Evolutionary conservation across 805 yeast genomes (phyloP).

Genomic region (Saturnispora serradocipensis): DNA sequence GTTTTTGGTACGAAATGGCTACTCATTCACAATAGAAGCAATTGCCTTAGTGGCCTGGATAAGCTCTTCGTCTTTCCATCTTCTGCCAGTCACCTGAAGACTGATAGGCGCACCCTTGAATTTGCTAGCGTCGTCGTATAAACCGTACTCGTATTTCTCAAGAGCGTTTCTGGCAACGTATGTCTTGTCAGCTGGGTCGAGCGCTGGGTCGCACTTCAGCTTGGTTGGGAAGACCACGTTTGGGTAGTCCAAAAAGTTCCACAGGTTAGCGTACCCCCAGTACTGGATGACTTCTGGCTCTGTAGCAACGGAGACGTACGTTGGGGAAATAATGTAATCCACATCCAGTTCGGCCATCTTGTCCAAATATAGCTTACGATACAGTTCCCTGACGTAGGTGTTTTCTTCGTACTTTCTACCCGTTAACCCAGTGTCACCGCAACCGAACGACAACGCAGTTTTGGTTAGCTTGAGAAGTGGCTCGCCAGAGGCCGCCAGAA

Average conservation of each 20-base stretch:
- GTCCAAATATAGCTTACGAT: slow-evolving; percentile 42
- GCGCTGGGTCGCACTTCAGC: slow-evolving; percentile 40
- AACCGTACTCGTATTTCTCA: slow-evolving; percentile 29
- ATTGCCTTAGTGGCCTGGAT: slow-evolving; percentile 38
- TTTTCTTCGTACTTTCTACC: slow-evolving; percentile 40
- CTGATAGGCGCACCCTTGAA: slow-evolving; percentile 41
- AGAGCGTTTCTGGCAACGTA: slow-evolving; percentile 31
- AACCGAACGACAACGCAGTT: slow-evolving; percentile 43
- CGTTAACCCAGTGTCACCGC: slow-evolving; percentile 39
- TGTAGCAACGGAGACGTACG: slow-evolving; percentile 59
- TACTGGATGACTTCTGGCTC: slow-evolving; percentile 47
- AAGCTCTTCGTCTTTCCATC: slow-evolving; percentile 41
- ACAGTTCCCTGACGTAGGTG: slow-evolving; percentile 40
- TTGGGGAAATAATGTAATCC: slow-evolving; percentile 55
- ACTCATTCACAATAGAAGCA: slow-evolving; percentile 24
- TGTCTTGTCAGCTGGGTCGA: slow-evolving; percentile 33
- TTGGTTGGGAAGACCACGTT: slow-evolving; percentile 51
- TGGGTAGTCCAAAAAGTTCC: slow-evolving; percentile 63
- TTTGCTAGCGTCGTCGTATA: slow-evolving; percentile 27
- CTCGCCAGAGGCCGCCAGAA: slow-evolving; percentile 53
- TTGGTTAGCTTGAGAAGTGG: slow-evolving; percentile 50
- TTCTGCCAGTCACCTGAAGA: slow-evolving; percentile 40
- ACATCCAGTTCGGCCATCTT: slow-evolving; percentile 40
- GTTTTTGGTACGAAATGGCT: neutral
- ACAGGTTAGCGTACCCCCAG: slow-evolving; percentile 66